Conservation (phyloP, 768 basidiomycete species). For the Suillus subluteus region DNA sequence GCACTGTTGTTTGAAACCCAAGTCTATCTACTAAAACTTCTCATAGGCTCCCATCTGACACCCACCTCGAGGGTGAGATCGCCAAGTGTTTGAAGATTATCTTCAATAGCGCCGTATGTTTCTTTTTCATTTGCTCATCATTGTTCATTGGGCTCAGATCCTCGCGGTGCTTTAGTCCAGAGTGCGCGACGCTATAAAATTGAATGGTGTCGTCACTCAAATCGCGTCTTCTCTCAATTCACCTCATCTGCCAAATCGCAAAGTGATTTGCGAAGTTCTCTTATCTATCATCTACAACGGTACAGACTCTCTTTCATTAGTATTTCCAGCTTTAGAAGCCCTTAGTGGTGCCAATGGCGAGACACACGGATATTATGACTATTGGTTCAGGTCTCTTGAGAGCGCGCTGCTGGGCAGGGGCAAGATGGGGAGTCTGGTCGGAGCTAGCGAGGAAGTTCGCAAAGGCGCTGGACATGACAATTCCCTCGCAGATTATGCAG, state of each 20-base stretch:
- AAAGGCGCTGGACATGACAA: conserved; percentile 66
- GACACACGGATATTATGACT: conserved; percentile 69
- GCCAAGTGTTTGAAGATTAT: conserved; percentile 86
- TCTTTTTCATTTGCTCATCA: conserved; percentile 4
- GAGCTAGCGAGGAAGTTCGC: conserved; percentile 89
- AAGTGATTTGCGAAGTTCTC: conserved; percentile 78
- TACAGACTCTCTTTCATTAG: conserved; percentile 62
- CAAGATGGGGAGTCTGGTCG: conserved; percentile 94
- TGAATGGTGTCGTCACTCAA: conserved; percentile 74
- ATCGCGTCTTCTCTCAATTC: conserved; percentile 84
- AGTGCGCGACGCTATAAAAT: conserved; percentile 72
- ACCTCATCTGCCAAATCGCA: conserved; percentile 76
- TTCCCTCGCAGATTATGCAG: conserved; percentile 84
- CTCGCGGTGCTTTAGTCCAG: conserved; percentile 50
- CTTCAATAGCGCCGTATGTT: conserved; percentile 64
- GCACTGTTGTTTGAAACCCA: conserved; percentile 15
- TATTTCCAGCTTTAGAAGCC: conserved; percentile 74
- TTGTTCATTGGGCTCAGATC: conserved; percentile 4
- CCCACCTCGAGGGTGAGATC: conserved; percentile 81
- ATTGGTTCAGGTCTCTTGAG: conserved; percentile 89
- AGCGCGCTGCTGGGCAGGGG: conserved; percentile 79
- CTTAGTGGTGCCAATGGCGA: conserved; percentile 70
- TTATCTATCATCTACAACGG: conserved; percentile 72
- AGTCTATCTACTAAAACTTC: conserved; percentile 8
- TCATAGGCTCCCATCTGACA: conserved; percentile 50